A percentile compares a stretch with the other conserved stretches of the same genome.
phyloP scores from a whole-genome alignment of 169 alveolate species.

The Eimeria tenella region DNA sequence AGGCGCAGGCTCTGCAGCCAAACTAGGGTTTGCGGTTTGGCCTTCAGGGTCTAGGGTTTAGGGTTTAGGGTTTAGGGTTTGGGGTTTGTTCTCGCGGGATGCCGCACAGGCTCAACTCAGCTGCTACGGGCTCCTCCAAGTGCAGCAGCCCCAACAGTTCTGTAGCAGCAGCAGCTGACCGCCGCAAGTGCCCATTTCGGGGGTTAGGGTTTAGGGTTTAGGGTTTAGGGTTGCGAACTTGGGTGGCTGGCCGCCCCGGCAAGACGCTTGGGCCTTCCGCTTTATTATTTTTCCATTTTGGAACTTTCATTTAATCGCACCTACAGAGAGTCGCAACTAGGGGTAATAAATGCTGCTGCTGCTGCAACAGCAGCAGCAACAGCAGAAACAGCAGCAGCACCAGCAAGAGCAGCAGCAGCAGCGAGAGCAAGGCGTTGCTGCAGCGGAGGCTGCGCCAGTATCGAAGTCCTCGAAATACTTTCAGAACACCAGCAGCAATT shows the following conservation, averaged over 20 bases:
- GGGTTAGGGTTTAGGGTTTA: too few species aligned
- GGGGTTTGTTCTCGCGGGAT: not conserved
- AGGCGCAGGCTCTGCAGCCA: not conserved
- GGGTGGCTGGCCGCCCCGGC: not conserved
- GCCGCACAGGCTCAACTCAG: not conserved
- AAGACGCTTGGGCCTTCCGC: not conserved
- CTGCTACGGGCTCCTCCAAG: not conserved
- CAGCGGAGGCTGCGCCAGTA: not conserved
- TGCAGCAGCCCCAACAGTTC: not conserved
- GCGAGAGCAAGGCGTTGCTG: not conserved
- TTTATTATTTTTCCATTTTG: not conserved
- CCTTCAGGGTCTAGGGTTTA: constrained; percentile 1
- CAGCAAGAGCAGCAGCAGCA: not conserved
- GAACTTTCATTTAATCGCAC: not conserved
- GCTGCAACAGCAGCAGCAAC: constrained; percentile 9
- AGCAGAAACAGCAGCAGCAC: not conserved
- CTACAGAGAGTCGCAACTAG: not conserved
- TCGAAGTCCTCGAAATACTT: not conserved
- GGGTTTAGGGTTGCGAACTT: not conserved
- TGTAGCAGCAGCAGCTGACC: not conserved
- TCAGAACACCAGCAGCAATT: not conserved
- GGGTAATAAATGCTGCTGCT: not conserved
- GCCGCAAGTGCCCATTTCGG: too few species aligned
- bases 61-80: constrained; percentile 20
- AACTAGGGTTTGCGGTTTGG: constrained; percentile 7